Percentiles rank a stretch among this genome's conserved stretches.
Evolutionary conservation across 352 stramenopile species (phyloP).

Genomic region (Globisporangium megalacanthum): DNA sequence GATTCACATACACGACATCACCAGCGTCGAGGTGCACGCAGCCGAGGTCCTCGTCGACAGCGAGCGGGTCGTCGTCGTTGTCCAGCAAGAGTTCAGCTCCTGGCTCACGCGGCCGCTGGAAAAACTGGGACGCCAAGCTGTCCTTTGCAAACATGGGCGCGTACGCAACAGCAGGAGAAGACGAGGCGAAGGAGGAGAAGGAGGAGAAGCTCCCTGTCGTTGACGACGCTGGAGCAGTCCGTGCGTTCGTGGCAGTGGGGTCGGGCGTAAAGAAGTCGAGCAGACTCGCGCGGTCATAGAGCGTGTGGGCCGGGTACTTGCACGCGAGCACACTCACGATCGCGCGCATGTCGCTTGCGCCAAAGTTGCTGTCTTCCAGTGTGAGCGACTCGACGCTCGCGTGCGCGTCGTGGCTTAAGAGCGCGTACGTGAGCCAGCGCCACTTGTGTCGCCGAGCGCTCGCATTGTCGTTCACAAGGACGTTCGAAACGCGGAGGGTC

Average conservation of each 20-base stretch:
- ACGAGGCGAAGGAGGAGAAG: no score
- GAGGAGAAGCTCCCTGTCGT: no score
- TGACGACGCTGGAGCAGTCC: neutral
- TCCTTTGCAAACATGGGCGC: neutral
- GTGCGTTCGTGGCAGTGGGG: neutral
- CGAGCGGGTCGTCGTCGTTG: neutral
- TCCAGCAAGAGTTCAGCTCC: neutral
- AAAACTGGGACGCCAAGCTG: neutral
- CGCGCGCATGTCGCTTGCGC: neutral
- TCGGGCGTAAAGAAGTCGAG: neutral
- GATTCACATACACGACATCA: neutral
- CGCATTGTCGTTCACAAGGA: neutral
- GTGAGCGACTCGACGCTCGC: slow-evolving; percentile 1
- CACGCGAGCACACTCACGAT: neutral
- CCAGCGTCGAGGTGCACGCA: neutral
- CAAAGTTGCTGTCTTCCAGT: neutral
- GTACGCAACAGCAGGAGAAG: neutral
- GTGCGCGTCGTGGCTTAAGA: neutral
- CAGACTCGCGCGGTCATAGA: neutral
- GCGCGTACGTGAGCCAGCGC: slow-evolving; percentile 4
- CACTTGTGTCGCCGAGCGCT: neutral
- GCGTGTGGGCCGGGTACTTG: neutral
- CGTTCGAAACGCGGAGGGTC: neutral
- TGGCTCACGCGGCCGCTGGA: neutral
- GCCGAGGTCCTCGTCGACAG: neutral